Base-by-base conservation (phyloP, 192 early-diverging fungal genomes). In the Backusella liffmaniae region DNA sequence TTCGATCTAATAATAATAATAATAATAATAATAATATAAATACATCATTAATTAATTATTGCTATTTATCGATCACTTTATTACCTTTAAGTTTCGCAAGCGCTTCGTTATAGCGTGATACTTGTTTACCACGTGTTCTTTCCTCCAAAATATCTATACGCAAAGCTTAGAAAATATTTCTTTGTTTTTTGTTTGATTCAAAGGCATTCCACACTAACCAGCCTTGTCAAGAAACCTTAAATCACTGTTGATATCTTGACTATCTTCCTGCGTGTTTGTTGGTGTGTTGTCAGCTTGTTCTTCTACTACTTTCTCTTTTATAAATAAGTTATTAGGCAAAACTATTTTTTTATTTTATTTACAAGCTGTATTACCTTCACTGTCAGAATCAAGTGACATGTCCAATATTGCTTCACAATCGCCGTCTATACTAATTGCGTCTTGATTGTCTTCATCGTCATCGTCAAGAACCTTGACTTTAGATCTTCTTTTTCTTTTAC, bases 121-220 rank as follows among this genome's bases (percentile, higher is more conserved):
- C 69, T 32, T 46, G n/a, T 21, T 46, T 46, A 39, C 37, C 69
- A 70, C 69, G 69, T 46, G 69, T 70, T 46, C 69, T 70, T 42
- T 46, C 42, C n/a, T 70, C 18, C 10, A 70, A 46, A 42, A 70
- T 70, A 30, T 70, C 69, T 70, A 46, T 32, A 16, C 32, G 15
- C 46, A 23, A 26, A 3, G 23, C 3, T 59, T 26, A 23, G 16
- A 10, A 7, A 8, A 26, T 23, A 41, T 46, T 1, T 46, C 4
- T 49, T 41, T 26, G 26, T 4, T 23, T 70, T 12, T 42, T 21
- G 36, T 30, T 44, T 70, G 18, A 26, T 42, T 44, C 23, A 69
- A 41, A 32, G 32, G 2, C 32, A 32, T 65, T 32, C 21, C 12
- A 5, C 10, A 67, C 66, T 67, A 21, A 70, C 69, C 69, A 23